These are phyloP conservation scores for Apiospora pterosperma DNA, from an alignment of 2,329 filamentous ascomycete genomes.

Conservation along the genomic window DNA sequence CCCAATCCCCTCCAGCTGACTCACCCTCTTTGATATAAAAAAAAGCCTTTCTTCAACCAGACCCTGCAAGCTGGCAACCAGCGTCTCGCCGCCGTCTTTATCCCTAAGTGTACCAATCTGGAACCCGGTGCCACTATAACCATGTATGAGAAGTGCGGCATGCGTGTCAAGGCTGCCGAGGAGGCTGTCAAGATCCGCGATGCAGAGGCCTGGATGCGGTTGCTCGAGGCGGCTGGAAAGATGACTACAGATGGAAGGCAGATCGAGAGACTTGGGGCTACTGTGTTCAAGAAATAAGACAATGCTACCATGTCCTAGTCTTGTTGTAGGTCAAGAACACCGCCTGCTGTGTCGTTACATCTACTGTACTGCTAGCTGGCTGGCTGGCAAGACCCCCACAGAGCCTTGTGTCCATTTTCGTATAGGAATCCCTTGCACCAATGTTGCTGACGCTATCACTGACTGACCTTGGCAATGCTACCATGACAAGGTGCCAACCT, in stretches of 20 bases:
- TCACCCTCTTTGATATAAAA: background rate
- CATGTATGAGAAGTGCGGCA: slow-evolving; percentile 96
- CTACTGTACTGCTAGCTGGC: background rate
- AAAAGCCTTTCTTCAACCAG: slow-evolving; percentile 90
- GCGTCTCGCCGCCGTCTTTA: slow-evolving; percentile 76
- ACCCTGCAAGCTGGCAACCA: slow-evolving; percentile 86
- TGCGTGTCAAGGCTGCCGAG: slow-evolving; percentile 84
- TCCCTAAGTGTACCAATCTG: slow-evolving; percentile 79
- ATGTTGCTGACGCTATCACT: no score
- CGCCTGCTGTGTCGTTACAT: background rate
- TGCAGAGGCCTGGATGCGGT: slow-evolving; percentile 65
- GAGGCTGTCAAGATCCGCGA: slow-evolving; percentile 85
- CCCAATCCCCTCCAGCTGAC: no score
- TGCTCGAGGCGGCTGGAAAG: slow-evolving; percentile 71
- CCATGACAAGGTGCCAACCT: no score
- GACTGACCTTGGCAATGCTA: no score
- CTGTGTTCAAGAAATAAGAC: slow-evolving; percentile 47
- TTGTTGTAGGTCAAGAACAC: background rate
- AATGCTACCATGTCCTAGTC: background rate
- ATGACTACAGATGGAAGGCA: slow-evolving; percentile 66
- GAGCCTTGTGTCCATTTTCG: background rate
- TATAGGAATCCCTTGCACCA: background rate
- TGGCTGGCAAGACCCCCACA: no score
- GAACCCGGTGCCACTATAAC: slow-evolving; percentile 68
- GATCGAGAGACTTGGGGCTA: slow-evolving; percentile 74